These are phyloP conservation scores for Cladosporium sp. DNA, from an alignment of 2,329 filamentous ascomycete genomes.

Conservation along the genomic window DNA sequence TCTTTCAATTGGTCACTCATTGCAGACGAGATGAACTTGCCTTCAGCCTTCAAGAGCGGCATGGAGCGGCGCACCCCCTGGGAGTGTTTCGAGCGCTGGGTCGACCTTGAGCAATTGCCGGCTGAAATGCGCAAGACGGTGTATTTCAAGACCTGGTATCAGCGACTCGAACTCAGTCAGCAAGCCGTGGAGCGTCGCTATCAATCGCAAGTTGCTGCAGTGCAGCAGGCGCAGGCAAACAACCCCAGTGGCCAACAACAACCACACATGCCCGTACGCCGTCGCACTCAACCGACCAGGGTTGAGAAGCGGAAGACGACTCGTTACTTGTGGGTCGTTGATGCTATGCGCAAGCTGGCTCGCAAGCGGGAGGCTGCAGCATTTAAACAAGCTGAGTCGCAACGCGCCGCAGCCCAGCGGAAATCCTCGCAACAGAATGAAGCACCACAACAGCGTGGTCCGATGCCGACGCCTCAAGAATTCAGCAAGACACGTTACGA, in stretches of 20 bases:
- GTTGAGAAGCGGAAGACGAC: slow-evolving; percentile 84
- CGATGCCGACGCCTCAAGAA: slow-evolving; percentile 73
- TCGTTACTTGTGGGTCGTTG: slow-evolving; percentile 80
- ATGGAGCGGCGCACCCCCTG: slow-evolving; percentile 88
- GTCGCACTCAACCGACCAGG: slow-evolving; percentile 70
- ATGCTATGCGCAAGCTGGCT: slow-evolving; percentile 90
- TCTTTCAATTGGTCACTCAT: slow-evolving; percentile 98
- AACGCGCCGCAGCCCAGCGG: slow-evolving; percentile 66
- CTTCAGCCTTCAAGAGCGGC: slow-evolving; percentile 73
- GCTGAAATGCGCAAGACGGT: slow-evolving; percentile 91
- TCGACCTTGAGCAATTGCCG: slow-evolving; percentile 81
- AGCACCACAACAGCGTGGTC: slow-evolving; percentile 23
- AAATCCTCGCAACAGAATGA: slow-evolving; percentile 50
- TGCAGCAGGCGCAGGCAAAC: slow-evolving; percentile 47
- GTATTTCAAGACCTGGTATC: slow-evolving; percentile 76
- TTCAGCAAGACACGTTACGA: slow-evolving; percentile 88
- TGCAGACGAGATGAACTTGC: slow-evolving; percentile 67
- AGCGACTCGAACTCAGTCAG: slow-evolving; percentile 57
- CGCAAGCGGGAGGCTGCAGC: slow-evolving; percentile 83
- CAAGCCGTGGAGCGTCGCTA: slow-evolving; percentile 53
- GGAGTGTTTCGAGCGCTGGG: slow-evolving; percentile 98
- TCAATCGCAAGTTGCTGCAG: slow-evolving; percentile 48
- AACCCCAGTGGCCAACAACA: slow-evolving; percentile 31
- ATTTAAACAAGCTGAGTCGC: slow-evolving; percentile 80
- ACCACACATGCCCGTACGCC: slow-evolving; percentile 51